These are phyloP conservation scores for Hygrophoropsis aurantiaca DNA, from an alignment of 768 basidiomycete species.

Conservation along the genomic window DNA sequence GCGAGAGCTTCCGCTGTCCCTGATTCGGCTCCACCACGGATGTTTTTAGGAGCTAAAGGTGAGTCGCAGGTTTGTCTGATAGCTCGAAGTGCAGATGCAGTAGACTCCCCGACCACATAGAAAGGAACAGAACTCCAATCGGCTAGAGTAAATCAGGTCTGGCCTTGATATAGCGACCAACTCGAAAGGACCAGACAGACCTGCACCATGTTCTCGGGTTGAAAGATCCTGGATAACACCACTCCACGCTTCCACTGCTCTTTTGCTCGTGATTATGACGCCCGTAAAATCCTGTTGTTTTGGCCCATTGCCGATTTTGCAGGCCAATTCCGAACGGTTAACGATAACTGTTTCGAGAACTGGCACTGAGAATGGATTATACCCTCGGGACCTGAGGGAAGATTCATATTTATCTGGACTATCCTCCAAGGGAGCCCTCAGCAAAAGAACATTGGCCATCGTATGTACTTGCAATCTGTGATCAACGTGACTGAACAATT, in stretches of 20 bases:
- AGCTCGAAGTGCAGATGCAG: slow-evolving; percentile 46
- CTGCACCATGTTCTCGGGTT: not conserved
- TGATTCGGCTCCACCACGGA: slow-evolving; percentile 47
- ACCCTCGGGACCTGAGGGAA: slow-evolving; percentile 47
- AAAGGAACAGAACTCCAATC: slow-evolving; percentile 65
- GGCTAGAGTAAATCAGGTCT: slow-evolving; percentile 27
- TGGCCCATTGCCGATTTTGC: slow-evolving; percentile 42
- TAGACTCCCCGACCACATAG: slow-evolving; percentile 75
- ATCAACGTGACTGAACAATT: no score
- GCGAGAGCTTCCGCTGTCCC: slow-evolving; percentile 74
- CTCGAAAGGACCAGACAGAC: not conserved
- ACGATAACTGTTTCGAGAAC: slow-evolving; percentile 67
- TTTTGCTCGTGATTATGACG: slow-evolving; percentile 76
- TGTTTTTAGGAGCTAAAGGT: slow-evolving; percentile 27
- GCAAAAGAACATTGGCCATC: slow-evolving; percentile 39
- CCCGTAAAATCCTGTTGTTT: slow-evolving; percentile 39
- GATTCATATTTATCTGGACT: slow-evolving; percentile 58
- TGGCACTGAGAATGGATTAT: slow-evolving; percentile 58
- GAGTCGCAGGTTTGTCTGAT: slow-evolving; percentile 41
- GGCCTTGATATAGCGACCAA: not conserved
- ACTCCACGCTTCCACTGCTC: slow-evolving; percentile 74
- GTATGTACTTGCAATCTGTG: not conserved
- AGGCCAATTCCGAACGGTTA: slow-evolving; percentile 45
- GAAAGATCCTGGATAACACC: slow-evolving; percentile 34
- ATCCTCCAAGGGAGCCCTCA: slow-evolving; percentile 36